Percentiles rank a stretch among this genome's conserved stretches.
These are phyloP conservation scores for Nymphaea colorata DNA, from an alignment of 164 flowering plant species.

Conservation along the genomic window DNA sequence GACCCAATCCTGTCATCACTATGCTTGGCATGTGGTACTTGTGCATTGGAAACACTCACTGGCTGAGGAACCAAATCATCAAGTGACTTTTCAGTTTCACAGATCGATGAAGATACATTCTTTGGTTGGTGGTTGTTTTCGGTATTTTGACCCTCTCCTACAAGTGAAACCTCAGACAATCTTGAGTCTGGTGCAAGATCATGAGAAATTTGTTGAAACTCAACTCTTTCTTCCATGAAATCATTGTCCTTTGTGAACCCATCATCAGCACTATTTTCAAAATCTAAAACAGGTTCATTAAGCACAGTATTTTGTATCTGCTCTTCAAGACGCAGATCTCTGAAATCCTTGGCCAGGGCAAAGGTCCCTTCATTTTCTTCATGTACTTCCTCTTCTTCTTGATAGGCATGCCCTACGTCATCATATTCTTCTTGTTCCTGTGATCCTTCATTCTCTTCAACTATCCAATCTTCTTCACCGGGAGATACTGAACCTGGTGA, in stretches of 20 bases:
- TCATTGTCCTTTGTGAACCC: constrained; percentile 10
- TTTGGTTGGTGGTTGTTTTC: not conserved
- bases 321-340: constrained; percentile 34
- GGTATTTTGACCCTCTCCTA: not conserved
- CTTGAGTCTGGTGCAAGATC: constrained; percentile 17
- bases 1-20: constrained; percentile 16
- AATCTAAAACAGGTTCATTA: constrained; percentile 58
- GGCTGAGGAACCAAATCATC: constrained; percentile 24
- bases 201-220: constrained; percentile 19
- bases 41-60: constrained; percentile 4
- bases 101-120: not conserved
- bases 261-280: constrained; percentile 76
- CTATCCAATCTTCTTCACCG: constrained; percentile 82
- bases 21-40: constrained; percentile 11
- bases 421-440: constrained; percentile 94
- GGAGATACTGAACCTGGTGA: constrained; percentile 27
- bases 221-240: constrained; percentile 16
- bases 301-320: constrained; percentile 28
- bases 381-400: constrained; percentile 79
- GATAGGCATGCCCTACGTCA: constrained; percentile 66
- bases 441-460: constrained; percentile 41
- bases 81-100: constrained; percentile 18
- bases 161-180: constrained; percentile 14
- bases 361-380: constrained; percentile 54
- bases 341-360: constrained; percentile 43